Evolutionary conservation across 768 basidiomycete genomes (phyloP), one percentile per base, ranked within the genome.

Genomic region (Crucibulum laeve): DNA sequence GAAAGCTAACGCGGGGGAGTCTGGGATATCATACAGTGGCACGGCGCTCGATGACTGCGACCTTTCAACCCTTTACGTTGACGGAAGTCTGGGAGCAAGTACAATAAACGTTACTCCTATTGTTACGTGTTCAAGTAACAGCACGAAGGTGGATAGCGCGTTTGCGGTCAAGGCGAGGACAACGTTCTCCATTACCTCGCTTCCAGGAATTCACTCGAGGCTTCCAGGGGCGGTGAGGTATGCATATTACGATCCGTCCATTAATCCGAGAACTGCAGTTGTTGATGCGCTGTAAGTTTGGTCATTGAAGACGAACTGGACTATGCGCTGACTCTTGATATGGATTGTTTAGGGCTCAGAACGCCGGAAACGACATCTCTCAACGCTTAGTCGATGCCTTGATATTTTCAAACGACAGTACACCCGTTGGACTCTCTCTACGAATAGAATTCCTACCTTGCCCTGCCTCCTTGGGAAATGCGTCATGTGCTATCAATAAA

Each of bases 21-120:
- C 56, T 13, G 53, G 55, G 0, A 13, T 62, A 2, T 40, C 50
- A 3, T 63, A 63, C 24, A 44, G 42, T 1, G 60, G 60, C 13
- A 36, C 37, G 17, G 45, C 49, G 5, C 55, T 62, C 1, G 54
- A 53, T 7, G 47, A 51, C 19, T 63, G 62, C 46, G 60, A 63
- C 34, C 45, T 62, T 5, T 36, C 52, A 0, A 50, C 46, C 5
- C 22, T 62, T 13, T 56, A 48, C 25, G 24, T 61, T 21, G 48
- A 51, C 36, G 59, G 52, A 17, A 46, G 50, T 44, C 25, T 54
- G 24, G 32, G 33, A 10, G 46, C 47, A 5, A 55, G 47, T 51
- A 46, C 43, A 4, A 45, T 59, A 10, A 57, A 57, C n/a, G 48
- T 40, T 28, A 53, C 53, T 0, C 54, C 50, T 7, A 21, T 60